Evolutionary conservation across 2,329 filamentous ascomycete genomes (phyloP).

Genomic region (Pseudonectria foliicola): DNA sequence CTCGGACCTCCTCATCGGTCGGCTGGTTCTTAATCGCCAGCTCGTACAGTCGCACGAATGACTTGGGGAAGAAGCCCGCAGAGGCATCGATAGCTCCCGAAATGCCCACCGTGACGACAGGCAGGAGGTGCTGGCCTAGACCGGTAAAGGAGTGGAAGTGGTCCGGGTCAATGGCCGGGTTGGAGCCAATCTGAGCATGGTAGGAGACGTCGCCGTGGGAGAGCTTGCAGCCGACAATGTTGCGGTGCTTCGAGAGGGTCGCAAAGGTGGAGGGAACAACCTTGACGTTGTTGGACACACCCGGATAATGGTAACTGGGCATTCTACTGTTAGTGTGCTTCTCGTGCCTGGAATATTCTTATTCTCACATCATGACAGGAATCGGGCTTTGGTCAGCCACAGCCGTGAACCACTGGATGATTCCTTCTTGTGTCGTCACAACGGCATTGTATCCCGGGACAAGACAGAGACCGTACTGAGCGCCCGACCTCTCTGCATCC

Average conservation of each 20-base stretch:
- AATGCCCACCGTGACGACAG: slow-evolving; percentile 50
- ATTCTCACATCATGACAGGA: slow-evolving; percentile 50
- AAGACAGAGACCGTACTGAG: slow-evolving; percentile 52
- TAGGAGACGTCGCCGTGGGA: slow-evolving; percentile 61
- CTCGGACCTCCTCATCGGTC: slow-evolving; percentile 35
- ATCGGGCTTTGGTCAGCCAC: slow-evolving; percentile 52
- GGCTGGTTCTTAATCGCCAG: slow-evolving; percentile 27
- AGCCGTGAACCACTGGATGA: slow-evolving; percentile 50
- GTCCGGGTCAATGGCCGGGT: slow-evolving; percentile 50
- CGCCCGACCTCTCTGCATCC: slow-evolving; percentile 49
- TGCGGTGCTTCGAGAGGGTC: slow-evolving; percentile 51
- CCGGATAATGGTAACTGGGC: slow-evolving; percentile 57
- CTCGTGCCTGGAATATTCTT: not conserved
- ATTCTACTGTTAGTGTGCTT: not conserved
- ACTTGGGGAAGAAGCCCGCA: slow-evolving; percentile 56
- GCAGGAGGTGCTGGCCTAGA: slow-evolving; percentile 58
- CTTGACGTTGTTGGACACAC: slow-evolving; percentile 58
- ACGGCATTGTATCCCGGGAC: slow-evolving; percentile 54
- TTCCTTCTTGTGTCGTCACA: slow-evolving; percentile 46
- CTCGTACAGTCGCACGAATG: slow-evolving; percentile 50
- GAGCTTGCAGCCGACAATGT: slow-evolving; percentile 64
- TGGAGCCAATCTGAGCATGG: slow-evolving; percentile 53
- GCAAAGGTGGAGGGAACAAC: slow-evolving; percentile 52
- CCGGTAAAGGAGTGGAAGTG: slow-evolving; percentile 58
- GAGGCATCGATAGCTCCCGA: slow-evolving; percentile 56